phyloP scores from a whole-genome alignment of 2,329 filamentous ascomycete species.

The Ophiocordyceps sinensis region DNA sequence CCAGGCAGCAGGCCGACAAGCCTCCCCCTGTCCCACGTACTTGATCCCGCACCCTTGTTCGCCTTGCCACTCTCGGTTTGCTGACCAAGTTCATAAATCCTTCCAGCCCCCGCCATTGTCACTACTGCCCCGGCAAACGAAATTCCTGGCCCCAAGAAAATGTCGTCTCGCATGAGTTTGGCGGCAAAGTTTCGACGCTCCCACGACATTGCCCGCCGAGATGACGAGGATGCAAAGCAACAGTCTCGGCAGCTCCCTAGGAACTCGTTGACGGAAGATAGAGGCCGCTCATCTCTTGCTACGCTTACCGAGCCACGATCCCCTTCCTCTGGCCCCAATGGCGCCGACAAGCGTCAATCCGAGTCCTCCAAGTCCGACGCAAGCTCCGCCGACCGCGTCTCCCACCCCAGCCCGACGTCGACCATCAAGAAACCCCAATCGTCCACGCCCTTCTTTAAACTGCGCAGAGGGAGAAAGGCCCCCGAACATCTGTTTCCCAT shows the following conservation, averaged over 20 bases:
- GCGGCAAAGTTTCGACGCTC: conserved; percentile 38
- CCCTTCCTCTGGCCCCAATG: conserved; percentile 13
- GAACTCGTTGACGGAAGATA: conserved; percentile 31
- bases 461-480: conserved; percentile 64
- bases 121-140: conserved; percentile 77
- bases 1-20: conserved; percentile 51
- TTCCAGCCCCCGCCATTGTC: conserved; percentile 59
- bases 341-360: conserved; percentile 27
- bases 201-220: conserved; percentile 26
- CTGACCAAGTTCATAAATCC: conserved; percentile 8
- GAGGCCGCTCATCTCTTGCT: conserved; percentile 15
- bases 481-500: conserved; percentile 71
- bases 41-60: conserved; percentile 8
- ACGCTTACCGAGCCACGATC: conserved; percentile 42
- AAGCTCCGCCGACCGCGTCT: conserved; percentile 54
- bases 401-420: conserved; percentile 43
- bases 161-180: conserved; percentile 39
- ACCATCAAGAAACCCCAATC: conserved; percentile 46
- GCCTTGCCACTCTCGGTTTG: background rate
- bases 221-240: conserved; percentile 5
- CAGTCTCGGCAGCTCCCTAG: conserved; percentile 8
- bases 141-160: conserved; percentile 36
- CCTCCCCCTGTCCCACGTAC: conserved; percentile 45
- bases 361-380: conserved; percentile 86
- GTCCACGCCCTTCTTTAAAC: conserved; percentile 57